Conservation (phyloP, 768 basidiomycete genomes). For the Tricholoma bakamatsutake region DNA sequence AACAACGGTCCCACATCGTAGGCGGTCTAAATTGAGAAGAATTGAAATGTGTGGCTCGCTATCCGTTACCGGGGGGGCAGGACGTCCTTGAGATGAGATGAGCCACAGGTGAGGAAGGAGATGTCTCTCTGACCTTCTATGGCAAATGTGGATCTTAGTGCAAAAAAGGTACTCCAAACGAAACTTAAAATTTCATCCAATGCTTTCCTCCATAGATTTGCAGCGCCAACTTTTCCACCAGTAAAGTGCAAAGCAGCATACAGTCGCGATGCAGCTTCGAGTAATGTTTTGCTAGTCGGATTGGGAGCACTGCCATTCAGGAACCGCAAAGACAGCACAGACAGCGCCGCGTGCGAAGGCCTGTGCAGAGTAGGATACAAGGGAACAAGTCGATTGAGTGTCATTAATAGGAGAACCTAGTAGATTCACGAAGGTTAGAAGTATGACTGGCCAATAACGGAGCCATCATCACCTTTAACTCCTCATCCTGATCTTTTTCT, state of each 20-base stretch:
- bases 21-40: conserved; percentile 55
- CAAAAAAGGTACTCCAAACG: conserved; percentile 56
- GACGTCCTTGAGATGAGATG: neutral
- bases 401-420: conserved; percentile 40
- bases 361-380: conserved; percentile 66
- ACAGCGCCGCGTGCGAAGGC: conserved; percentile 45
- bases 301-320: conserved; percentile 49
- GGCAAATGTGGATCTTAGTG: conserved; percentile 56
- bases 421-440: neutral
- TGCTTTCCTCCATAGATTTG: conserved; percentile 68
- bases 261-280: conserved; percentile 48
- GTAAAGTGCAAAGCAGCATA: conserved; percentile 62
- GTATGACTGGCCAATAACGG: neutral
- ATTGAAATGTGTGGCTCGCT: conserved; percentile 40
- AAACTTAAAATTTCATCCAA: conserved; percentile 64
- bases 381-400: conserved; percentile 50
- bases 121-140: conserved; percentile 30
- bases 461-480: conserved; percentile 47
- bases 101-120: neutral
- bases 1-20: conserved; percentile 47
- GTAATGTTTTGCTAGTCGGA: conserved; percentile 31
- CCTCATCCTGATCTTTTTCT: conserved; percentile 43
- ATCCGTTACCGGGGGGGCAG: conserved; percentile 6
- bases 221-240: conserved; percentile 75
- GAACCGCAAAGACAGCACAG: conserved; percentile 46